These are phyloP conservation scores for Solanum lignicaule DNA, from an alignment of 257 asterid species.

Conservation along the genomic window DNA sequence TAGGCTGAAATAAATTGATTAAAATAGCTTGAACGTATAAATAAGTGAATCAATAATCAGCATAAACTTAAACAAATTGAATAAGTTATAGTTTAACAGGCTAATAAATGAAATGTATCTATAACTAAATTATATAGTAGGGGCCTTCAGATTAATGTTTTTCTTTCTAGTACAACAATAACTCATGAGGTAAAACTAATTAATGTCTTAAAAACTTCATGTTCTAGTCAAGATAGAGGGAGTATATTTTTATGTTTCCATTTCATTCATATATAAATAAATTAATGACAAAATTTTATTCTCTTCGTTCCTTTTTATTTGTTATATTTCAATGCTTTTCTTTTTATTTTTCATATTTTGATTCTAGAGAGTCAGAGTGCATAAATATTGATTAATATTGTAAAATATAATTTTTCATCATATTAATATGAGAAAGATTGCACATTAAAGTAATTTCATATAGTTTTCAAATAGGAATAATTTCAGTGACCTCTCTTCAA, in stretches of 20 bases:
- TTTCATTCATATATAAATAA: not conserved
- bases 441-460: not conserved
- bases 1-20: not conserved
- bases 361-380: not conserved
- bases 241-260: not conserved
- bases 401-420: no score
- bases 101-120: not conserved
- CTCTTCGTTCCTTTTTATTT: no score
- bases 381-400: no score
- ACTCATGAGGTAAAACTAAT: not conserved
- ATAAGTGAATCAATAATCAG: no score
- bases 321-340: no score
- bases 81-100: not conserved
- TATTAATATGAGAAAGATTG: not conserved
- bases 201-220: not conserved
- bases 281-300: not conserved
- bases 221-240: not conserved
- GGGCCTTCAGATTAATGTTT: not conserved
- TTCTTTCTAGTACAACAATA: not conserved
- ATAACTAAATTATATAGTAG: not conserved
- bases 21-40: no score
- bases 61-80: not conserved
- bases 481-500: not conserved
- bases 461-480: no score
- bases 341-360: no score